Evolutionary conservation across 2,329 filamentous ascomycete genomes (phyloP).

Genomic region (Cadophora sp.): DNA sequence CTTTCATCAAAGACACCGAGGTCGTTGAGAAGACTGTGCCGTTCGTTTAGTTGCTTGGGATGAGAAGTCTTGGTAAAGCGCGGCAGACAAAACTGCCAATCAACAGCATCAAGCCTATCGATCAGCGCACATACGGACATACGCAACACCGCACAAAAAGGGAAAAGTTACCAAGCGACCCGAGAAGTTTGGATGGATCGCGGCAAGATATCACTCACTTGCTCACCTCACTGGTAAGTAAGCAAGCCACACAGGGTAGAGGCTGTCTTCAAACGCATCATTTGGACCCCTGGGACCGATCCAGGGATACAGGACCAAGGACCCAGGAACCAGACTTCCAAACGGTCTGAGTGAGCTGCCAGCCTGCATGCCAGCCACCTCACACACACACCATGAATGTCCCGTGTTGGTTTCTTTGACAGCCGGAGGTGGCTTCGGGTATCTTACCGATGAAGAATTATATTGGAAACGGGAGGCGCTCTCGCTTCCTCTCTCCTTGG

Average conservation of each 20-base stretch:
- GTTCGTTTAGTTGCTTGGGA: too few relatives aligned
- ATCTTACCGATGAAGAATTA: not conserved
- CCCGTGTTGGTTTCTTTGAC: not conserved
- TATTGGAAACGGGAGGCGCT: not conserved
- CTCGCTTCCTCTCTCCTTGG: not conserved
- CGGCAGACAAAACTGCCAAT: too few relatives aligned
- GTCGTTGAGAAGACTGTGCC: too few relatives aligned
- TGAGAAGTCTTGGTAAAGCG: too few relatives aligned
- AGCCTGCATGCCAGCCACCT: not conserved
- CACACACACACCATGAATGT: not conserved
- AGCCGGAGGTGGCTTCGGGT: not conserved
- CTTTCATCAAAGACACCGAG: too few relatives aligned
- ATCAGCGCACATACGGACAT: too few relatives aligned
- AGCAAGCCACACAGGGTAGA: conserved; percentile 9
- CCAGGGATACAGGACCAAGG: too few relatives aligned
- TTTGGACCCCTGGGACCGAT: not conserved
- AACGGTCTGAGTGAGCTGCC: not conserved
- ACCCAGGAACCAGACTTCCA: conserved; percentile 6
- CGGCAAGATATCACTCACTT: not conserved
- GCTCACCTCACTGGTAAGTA: too few relatives aligned
- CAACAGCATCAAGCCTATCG: too few relatives aligned
- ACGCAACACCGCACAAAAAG: too few relatives aligned
- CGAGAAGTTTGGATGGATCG: not conserved
- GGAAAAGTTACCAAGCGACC: not conserved
- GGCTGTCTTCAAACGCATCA: not conserved